Conservation (phyloP, 306 rosid species). For the Gastrolobium bilobum region DNA sequence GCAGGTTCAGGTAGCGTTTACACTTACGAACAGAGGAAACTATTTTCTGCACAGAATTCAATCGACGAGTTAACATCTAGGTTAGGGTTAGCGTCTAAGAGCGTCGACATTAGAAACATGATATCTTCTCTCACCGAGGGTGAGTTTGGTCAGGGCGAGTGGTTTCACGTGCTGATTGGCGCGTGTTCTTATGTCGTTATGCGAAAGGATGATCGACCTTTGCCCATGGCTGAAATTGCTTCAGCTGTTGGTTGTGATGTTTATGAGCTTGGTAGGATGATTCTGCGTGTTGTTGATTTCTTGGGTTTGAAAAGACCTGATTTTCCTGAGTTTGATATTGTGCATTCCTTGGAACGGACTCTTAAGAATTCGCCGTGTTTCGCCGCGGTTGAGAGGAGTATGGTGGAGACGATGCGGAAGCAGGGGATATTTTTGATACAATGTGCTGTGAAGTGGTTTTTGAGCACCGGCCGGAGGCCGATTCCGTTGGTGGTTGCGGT, state of each 20-base stretch:
- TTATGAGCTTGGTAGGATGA: conserved; percentile 72
- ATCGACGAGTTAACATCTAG: conserved; percentile 57
- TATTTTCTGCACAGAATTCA: conserved; percentile 56
- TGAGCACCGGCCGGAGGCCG: conserved; percentile 81
- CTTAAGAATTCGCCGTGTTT: conserved; percentile 52
- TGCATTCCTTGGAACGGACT: conserved; percentile 61
- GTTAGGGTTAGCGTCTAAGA: conserved; percentile 58
- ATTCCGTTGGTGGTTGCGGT: conserved; percentile 80
- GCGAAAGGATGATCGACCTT: conserved; percentile 60
- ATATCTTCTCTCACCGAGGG: conserved; percentile 63
- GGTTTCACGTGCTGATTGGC: conserved; percentile 74
- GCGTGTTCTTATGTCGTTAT: conserved; percentile 75
- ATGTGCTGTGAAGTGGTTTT: conserved; percentile 78
- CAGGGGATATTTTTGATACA: conserved; percentile 80
- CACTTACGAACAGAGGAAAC: conserved; percentile 60
- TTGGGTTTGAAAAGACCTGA: conserved; percentile 52
- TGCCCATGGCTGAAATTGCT: conserved; percentile 72
- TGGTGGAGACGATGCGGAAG: conserved; percentile 55
- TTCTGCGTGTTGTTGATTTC: conserved; percentile 62
- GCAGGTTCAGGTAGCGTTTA: conserved; percentile 58
- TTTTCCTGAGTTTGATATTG: conserved; percentile 74
- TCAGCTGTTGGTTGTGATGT: conserved; percentile 61
- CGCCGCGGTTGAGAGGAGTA: conserved; percentile 38
- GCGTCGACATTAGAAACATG: conserved; percentile 56
- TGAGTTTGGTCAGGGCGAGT: conserved; percentile 74